Percentiles rank a stretch among this genome's conserved stretches.
These are phyloP conservation scores for Aspergillus japonicus DNA, from an alignment of 2,329 filamentous ascomycete species.

Conservation along the genomic window DNA sequence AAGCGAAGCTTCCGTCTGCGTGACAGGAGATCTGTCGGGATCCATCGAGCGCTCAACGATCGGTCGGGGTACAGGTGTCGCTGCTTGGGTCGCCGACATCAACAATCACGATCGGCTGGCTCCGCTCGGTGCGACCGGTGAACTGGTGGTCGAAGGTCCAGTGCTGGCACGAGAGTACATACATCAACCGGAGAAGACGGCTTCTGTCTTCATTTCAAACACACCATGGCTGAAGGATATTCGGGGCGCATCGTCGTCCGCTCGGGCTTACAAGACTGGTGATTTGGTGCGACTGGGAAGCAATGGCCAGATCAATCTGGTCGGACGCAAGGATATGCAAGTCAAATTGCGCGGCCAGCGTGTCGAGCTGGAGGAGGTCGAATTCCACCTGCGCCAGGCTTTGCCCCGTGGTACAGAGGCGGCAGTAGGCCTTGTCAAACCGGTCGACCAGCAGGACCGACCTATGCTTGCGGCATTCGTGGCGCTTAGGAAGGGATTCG, in stretches of 20 bases:
- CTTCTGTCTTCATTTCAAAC: constrained; percentile 23
- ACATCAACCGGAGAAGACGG: constrained; percentile 24
- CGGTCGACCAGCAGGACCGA: constrained; percentile 6
- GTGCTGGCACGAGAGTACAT: constrained; percentile 27
- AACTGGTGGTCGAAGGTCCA: constrained; percentile 12
- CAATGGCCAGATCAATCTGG: constrained; percentile 29
- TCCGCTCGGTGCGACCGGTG: constrained; percentile 11
- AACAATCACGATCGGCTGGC: constrained; percentile 8
- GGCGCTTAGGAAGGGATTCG: constrained; percentile 9
- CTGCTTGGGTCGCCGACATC: constrained; percentile 8
- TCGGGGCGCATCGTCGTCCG: neutral
- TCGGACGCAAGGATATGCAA: constrained; percentile 35
- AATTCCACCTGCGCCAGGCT: constrained; percentile 16
- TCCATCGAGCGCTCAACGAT: constrained; percentile 9
- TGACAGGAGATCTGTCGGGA: constrained; percentile 8
- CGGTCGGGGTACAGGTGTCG: constrained; percentile 1
- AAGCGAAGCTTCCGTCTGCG: constrained; percentile 9
- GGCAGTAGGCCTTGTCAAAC: constrained; percentile 10
- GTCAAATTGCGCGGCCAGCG: constrained; percentile 36
- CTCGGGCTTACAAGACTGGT: constrained; percentile 35
- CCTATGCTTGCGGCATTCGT: constrained; percentile 15
- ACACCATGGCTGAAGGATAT: constrained; percentile 16
- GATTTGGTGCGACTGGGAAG: constrained; percentile 31
- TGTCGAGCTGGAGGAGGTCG: constrained; percentile 33
- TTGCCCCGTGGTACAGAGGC: constrained; percentile 4